A percentile compares a stretch with the other conserved stretches of the same genome.
Conservation (phyloP, 352 stramenopile species). For the Globisporangium echinulatum region DNA sequence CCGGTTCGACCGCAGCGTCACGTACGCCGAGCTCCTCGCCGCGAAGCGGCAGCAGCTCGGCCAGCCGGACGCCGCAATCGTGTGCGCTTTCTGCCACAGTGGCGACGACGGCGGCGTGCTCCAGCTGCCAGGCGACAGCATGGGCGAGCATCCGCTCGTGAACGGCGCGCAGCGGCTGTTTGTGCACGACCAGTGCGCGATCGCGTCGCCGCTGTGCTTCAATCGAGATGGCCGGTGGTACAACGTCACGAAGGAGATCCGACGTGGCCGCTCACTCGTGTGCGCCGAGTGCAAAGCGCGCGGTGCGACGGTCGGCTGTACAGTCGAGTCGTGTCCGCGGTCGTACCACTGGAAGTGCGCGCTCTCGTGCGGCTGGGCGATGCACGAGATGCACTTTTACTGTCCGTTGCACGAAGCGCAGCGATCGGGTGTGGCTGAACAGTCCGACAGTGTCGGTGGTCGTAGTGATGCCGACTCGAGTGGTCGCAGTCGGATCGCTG, state of each 20-base stretch:
- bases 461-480: not conserved
- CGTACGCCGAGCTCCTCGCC: constrained; percentile 62
- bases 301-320: constrained; percentile 76
- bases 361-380: constrained; percentile 55
- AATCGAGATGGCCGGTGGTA: constrained; percentile 75
- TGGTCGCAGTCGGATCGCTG: too few species aligned
- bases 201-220: constrained; percentile 79
- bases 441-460: not conserved
- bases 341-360: constrained; percentile 85
- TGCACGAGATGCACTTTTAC: constrained; percentile 81
- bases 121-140: constrained; percentile 67
- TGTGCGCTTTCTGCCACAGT: constrained; percentile 73
- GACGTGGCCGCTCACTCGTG: constrained; percentile 53
- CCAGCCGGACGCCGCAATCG: constrained; percentile 42
- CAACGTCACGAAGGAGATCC: constrained; percentile 80
- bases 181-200: constrained; percentile 83
- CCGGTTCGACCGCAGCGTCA: constrained; percentile 61
- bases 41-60: constrained; percentile 37
- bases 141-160: constrained; percentile 69
- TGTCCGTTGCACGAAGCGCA: constrained; percentile 52
- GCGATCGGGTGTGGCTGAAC: constrained; percentile 3
- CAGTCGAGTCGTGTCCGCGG: constrained; percentile 43
- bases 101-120: constrained; percentile 66
- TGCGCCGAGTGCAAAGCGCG: constrained; percentile 68
- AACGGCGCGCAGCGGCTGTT: constrained; percentile 66